Evolutionary conservation across 306 rosid genomes (phyloP).

Genomic region (Prunus salicina): DNA sequence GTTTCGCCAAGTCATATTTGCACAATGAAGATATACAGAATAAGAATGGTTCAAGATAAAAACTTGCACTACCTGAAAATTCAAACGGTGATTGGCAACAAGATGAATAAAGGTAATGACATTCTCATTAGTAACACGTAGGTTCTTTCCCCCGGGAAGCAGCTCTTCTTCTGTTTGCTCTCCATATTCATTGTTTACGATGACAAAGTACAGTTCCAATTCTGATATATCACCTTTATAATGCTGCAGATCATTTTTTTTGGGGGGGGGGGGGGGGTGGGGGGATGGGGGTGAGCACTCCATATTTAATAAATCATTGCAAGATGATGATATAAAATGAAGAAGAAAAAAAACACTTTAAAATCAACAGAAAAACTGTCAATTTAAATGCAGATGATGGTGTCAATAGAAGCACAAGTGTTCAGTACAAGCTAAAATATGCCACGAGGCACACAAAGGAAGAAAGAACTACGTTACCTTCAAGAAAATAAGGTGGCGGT

Average conservation of each 20-base stretch:
- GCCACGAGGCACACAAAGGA: not conserved
- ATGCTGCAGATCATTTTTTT: constrained; percentile 47
- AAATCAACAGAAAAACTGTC: no score
- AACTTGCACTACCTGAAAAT: constrained; percentile 69
- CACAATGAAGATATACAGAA: not conserved
- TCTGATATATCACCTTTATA: constrained; percentile 71
- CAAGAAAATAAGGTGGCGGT: constrained; percentile 93
- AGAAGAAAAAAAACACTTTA: not conserved
- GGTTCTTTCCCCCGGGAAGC: constrained; percentile 73
- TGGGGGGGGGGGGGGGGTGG: not conserved
- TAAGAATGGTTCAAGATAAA: constrained; percentile 10
- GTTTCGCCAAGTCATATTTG: constrained; percentile 2
- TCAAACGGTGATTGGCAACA: constrained; percentile 96
- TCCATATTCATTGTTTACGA: constrained; percentile 92
- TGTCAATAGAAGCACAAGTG: not conserved
- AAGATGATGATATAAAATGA: not conserved
- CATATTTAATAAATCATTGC: constrained; percentile 2
- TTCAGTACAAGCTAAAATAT: not conserved
- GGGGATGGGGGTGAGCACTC: not conserved
- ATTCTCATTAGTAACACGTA: constrained; percentile 76
- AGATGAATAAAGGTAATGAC: constrained; percentile 96
- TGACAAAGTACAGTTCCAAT: constrained; percentile 87
- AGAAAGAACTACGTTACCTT: constrained; percentile 51
- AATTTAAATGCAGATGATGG: not conserved
- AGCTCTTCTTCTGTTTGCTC: constrained; percentile 97